Base-by-base conservation (phyloP, 306 rosid genomes). In the Abrus pulchellus region DNA sequence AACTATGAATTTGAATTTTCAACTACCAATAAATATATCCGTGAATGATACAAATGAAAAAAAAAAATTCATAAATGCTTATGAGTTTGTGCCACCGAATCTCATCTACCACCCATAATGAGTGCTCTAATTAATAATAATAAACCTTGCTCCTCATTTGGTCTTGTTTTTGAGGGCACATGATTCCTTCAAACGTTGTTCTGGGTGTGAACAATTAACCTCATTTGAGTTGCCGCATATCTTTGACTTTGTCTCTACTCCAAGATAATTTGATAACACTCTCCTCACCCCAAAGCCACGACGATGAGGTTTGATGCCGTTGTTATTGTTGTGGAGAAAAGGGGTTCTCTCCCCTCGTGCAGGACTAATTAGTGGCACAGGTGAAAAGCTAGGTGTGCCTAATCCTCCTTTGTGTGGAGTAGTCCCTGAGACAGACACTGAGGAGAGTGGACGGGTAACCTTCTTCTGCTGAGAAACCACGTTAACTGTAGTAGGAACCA, bases 211-310 rank as follows among this genome's bases (percentile, higher is more conserved):
- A 66, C 81, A 59, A 28, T 72, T 83, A n/a, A 80, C 86, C 87
- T 88, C 93, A 10, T 72, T 85, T 65, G 90, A 77, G 63, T 88
- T 88, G 81, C 89, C 80, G 52, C 91, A 83, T 48, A 84, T 85
- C 87, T 83, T 94, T 27, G 90, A 68, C 68, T 93, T 94, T 20
- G 90, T 70, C 59, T 94, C 99, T 7, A 69, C 97, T 7, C 99
- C 97, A 54, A 94, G 99, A 87, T 94, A 94, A 82, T 94, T 93
- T 12, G 99, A 89, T 90, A 94, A 87, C 1, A 84, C 99, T 75
- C 93, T 87, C 84, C 88, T 93, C 62, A 94, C 99, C 38, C 97
- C 97, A 47, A 94, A 85, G 7, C 97, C 94, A 0, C 92, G 97
- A 5, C 92, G 92, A 32, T 60, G 82, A 72, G 90, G 92, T 70